phyloP scores from a whole-genome alignment of 371 early-diverging fungal genomes.

The Lichtheimia ornata region DNA sequence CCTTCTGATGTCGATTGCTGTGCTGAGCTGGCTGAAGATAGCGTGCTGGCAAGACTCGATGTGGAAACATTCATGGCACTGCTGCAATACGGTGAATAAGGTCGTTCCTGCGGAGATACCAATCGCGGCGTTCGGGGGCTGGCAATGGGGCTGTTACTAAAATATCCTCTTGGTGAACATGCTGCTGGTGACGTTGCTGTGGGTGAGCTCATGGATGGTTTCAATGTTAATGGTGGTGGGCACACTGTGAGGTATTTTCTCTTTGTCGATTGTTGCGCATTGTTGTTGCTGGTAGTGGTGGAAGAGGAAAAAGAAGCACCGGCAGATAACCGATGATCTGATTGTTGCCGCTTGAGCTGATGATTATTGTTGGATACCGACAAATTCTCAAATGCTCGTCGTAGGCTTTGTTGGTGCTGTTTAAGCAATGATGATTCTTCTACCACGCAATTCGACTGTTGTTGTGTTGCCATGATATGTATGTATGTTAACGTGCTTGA shows the following conservation, averaged over 20 bases:
- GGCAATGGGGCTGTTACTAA: slow-evolving; percentile 1
- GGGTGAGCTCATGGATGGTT: slow-evolving; percentile 13
- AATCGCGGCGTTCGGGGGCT: slow-evolving; percentile 6
- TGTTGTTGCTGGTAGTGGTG: neutral
- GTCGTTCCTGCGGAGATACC: slow-evolving; percentile 4
- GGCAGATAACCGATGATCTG: slow-evolving; percentile 4
- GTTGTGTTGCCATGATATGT: slow-evolving; percentile 6
- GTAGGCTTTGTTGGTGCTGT: slow-evolving; percentile 1
- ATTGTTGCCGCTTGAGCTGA: slow-evolving; percentile 7
- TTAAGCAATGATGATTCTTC: slow-evolving; percentile 1
- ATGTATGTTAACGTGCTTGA: neutral
- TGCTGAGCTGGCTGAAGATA: neutral
- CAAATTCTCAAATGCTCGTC: slow-evolving; percentile 9
- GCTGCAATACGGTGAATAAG: slow-evolving; percentile 12
- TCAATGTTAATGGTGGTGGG: slow-evolving; percentile 9
- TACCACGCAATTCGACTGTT: too few relatives aligned
- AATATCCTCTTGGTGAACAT: neutral
- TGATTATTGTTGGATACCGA: neutral
- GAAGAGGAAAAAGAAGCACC: neutral
- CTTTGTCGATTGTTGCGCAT: neutral
- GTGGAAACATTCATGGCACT: slow-evolving; percentile 6
- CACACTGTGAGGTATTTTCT: slow-evolving; percentile 13
- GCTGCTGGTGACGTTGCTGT: slow-evolving; percentile 5
- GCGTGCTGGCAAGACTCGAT: slow-evolving; percentile 3
- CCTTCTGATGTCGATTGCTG: neutral